Conservation (phyloP, 2,329 filamentous ascomycete genomes). For the Apiospora aurea region DNA sequence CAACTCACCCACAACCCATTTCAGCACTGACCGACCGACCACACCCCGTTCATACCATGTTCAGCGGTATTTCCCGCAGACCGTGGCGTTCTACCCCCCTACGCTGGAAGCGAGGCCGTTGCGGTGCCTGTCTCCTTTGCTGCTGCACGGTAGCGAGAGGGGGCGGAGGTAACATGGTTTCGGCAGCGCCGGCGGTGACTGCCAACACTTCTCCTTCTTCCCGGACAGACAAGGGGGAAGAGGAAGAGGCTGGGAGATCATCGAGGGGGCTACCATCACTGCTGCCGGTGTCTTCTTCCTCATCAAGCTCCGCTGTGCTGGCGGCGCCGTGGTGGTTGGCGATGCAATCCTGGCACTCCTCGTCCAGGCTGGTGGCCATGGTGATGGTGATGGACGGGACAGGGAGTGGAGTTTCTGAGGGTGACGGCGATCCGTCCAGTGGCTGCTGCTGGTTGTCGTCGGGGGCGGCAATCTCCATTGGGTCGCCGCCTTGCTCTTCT, state of each 20-base stretch:
- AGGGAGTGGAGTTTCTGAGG: not conserved
- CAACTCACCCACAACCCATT: not conserved
- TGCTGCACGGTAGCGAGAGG: not conserved
- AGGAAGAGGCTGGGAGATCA: too few relatives aligned
- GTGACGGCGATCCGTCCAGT: not conserved
- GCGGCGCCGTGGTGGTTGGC: not conserved
- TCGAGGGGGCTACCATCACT: not conserved
- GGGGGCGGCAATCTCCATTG: not conserved
- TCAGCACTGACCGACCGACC: not conserved
- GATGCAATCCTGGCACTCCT: slow-evolving; percentile 30
- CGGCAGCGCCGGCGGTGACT: too few relatives aligned
- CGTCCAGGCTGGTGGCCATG: slow-evolving; percentile 25
- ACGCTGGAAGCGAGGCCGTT: not conserved
- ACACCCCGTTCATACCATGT: not conserved
- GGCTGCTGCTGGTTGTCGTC: not conserved
- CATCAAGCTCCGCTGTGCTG: not conserved
- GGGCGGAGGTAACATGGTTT: not conserved
- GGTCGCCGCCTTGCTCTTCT: not conserved
- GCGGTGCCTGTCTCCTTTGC: not conserved
- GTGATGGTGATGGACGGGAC: not conserved
- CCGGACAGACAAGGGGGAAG: not conserved
- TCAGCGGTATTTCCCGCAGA: slow-evolving; percentile 5
- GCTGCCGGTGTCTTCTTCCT: not conserved
- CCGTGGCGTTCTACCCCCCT: not conserved
- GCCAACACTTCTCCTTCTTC: not conserved